Base-by-base conservation (phyloP, 768 basidiomycete species). In the Leccinum disarticulatum region DNA sequence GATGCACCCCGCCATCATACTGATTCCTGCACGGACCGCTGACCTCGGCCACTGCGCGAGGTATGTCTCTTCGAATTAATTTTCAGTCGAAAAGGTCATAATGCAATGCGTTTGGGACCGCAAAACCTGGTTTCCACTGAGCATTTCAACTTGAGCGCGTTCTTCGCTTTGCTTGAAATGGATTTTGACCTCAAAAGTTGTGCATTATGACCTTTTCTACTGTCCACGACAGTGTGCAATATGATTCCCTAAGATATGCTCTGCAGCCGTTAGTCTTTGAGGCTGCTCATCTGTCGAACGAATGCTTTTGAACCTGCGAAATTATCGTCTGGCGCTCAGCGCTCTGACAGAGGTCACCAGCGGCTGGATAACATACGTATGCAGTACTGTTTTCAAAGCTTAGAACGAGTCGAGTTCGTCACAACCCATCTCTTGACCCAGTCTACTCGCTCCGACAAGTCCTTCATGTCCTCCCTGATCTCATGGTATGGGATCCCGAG, bases 391-490 rank as follows among this genome's bases (percentile, higher is more conserved):
- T 1, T 30, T 69, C 61, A 61, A 25, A 67, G 59, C 19, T 49
- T 52, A 13, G 67, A n/a, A 54, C 7, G 52, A 38, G 43, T 17
- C 6, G 48, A 41, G 22, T n/a, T 54, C 9, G 52, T 59, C 49
- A 43, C 46, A 9, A 58, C 28, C 59, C 62, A 67, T 55, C 46
- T 25, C 48, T 68, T 66, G 47, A 70, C 60, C 64, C 63, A 61
- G 6, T 55, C 50, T 35, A 69, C 68, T 54, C 75, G 64, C 51
- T 62, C 68, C 2, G 59, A 27, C 46, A 84, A 66, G 54, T 71
- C 72, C 65, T 74, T 79, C 63, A 75, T 77, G 17, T 81, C 78
- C 13, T 64, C 61, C 36, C 84, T 83, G 35, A 87, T 73, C 54
- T 79, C 78, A 11, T 69, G 63, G 68, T 80, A 83, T 1, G 69